Evolutionary conservation across 495 filamentous ascomycete species (phyloP).

Genomic region (Cladorrhinum samala): DNA sequence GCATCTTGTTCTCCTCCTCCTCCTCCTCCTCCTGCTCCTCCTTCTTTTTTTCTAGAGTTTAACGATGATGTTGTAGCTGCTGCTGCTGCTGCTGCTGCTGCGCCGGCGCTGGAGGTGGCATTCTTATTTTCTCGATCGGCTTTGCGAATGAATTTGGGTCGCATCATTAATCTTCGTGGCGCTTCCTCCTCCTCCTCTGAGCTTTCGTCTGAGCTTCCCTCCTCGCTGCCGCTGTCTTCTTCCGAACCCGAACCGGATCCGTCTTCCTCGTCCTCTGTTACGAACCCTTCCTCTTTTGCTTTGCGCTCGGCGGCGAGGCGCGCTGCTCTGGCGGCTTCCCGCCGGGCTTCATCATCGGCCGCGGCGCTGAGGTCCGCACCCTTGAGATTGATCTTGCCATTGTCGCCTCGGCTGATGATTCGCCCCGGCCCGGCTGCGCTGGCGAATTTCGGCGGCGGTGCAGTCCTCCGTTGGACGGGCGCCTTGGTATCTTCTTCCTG

Average conservation of each 20-base stretch:
- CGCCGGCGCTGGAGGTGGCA: no score
- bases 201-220: slow-evolving; percentile 24
- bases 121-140: slow-evolving; percentile 53
- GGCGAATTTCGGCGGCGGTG: slow-evolving; percentile 51
- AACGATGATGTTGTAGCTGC: no score
- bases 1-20: no score
- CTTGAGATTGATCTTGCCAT: slow-evolving; percentile 62
- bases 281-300: slow-evolving; percentile 68
- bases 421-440: slow-evolving; percentile 44
- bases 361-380: slow-evolving; percentile 39
- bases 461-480: slow-evolving; percentile 36
- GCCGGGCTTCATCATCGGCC: slow-evolving; percentile 45
- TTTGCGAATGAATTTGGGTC: slow-evolving; percentile 91
- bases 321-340: slow-evolving; percentile 34
- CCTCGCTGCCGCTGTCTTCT: slow-evolving; percentile 45
- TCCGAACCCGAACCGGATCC: no score
- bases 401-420: slow-evolving; percentile 53
- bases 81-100: slow-evolving; percentile 14
- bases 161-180: slow-evolving; percentile 64
- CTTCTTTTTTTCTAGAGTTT: slow-evolving; percentile 22
- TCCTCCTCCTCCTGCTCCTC: slow-evolving; percentile 35
- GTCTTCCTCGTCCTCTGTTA: slow-evolving; percentile 55
- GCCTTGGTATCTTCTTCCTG: slow-evolving; percentile 25
- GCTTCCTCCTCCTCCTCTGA: slow-evolving; percentile 59
- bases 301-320: slow-evolving; percentile 36